Conservation (phyloP, 371 early-diverging fungal species). For the Amoeboaphelidium protococcarum region DNA sequence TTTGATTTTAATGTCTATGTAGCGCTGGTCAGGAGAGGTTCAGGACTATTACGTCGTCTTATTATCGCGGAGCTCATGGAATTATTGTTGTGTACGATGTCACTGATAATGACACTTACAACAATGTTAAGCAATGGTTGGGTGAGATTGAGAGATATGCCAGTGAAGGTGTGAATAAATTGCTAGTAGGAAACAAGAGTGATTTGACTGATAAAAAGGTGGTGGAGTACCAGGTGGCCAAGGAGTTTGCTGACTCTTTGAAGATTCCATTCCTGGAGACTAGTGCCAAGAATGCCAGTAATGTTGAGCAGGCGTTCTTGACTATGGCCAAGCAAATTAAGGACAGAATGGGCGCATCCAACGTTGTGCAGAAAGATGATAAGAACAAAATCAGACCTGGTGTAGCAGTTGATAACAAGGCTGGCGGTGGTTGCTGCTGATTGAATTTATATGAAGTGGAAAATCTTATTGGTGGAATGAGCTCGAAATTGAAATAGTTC, state of each 20-base stretch:
- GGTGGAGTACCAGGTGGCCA: slow-evolving; percentile 22
- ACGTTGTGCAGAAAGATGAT: background rate
- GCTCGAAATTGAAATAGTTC: background rate
- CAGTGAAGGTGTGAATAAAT: slow-evolving; percentile 83
- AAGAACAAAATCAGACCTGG: background rate
- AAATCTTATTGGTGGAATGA: background rate
- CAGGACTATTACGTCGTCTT: slow-evolving; percentile 94
- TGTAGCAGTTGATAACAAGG: background rate
- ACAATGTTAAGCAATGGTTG: slow-evolving; percentile 93
- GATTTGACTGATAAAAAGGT: slow-evolving; percentile 73
- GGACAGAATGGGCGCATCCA: slow-evolving; percentile 8
- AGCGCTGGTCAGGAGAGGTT: slow-evolving; percentile 99
- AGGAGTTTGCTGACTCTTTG: slow-evolving; percentile 56
- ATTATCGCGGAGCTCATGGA: slow-evolving; percentile 96
- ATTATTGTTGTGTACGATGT: slow-evolving; percentile 98
- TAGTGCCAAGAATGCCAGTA: slow-evolving; percentile 82
- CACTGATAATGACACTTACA: slow-evolving; percentile 89
- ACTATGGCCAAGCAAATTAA: slow-evolving; percentile 60
- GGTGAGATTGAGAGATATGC: slow-evolving; percentile 94
- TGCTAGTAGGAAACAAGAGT: slow-evolving; percentile 95
- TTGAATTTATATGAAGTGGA: background rate
- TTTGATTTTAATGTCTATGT: no score
- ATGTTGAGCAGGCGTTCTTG: slow-evolving; percentile 92
- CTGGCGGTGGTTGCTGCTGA: background rate
- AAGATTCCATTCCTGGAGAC: slow-evolving; percentile 81